Conservation (phyloP, 208 protist genomes). For the Jaenimonas drosophilae region DNA sequence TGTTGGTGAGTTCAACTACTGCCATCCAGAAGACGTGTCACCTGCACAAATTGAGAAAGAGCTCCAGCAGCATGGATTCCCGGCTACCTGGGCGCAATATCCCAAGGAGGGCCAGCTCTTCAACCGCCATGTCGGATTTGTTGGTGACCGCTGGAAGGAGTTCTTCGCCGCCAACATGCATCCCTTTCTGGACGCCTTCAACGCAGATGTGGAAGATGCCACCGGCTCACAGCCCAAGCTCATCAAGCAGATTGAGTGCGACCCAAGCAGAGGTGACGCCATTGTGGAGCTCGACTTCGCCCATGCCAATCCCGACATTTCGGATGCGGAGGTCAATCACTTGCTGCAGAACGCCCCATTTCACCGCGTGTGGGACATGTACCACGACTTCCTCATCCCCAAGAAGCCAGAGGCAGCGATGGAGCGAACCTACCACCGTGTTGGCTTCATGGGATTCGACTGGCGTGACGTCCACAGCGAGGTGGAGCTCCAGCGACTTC, state of each 20-base stretch:
- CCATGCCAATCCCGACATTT: neutral
- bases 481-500: neutral
- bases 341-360: conserved; percentile 1
- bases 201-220: neutral
- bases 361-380: neutral
- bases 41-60: too few species aligned
- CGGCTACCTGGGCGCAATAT: too few species aligned
- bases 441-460: conserved; percentile 12
- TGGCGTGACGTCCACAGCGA: conserved; percentile 3
- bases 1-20: too few species aligned
- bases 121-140: conserved; percentile 2
- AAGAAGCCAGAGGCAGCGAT: too few species aligned
- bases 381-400: too few species aligned
- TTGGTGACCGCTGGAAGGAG: conserved; percentile 1
- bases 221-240: neutral
- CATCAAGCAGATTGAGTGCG: conserved; percentile 1
- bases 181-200: neutral
- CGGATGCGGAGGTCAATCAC: neutral
- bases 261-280: neutral
- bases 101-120: too few species aligned
- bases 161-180: neutral
- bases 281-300: neutral
- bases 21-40: too few species aligned
- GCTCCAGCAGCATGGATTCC: too few species aligned
- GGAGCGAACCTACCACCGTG: conserved; percentile 14